Evolutionary conservation across 768 basidiomycete genomes (phyloP), one percentile per base, ranked within the genome.

Genomic region (Dioszegia aurantiaca): DNA sequence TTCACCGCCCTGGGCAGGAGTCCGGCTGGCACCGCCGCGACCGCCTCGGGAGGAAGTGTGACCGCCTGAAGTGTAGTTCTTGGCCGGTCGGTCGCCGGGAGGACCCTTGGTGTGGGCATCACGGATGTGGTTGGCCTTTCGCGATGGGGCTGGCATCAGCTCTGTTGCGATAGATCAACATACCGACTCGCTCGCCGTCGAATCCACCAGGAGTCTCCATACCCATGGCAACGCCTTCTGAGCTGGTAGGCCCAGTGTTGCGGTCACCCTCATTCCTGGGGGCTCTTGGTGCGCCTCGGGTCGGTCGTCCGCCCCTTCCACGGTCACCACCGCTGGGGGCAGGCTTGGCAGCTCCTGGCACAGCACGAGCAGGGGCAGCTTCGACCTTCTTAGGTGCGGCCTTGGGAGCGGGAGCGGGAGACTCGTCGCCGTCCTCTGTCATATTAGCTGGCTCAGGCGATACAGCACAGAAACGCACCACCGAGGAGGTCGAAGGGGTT

Each of bases 1-100:
- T 59, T 87, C 87, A 57, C 84, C 84, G 64, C 70, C 73, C 53
- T 67, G 61, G 58, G 67, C 72, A 65, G 64, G 72, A 53, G 52
- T 61, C 56, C 56, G 68, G 59, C 63, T 83, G 19, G 75, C 75
- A 37, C 47, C 42, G 67, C 75, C 77, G 62, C 78, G 81, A 53
- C 82, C 79, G 52, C 82, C 78, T 67, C 83, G 71, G 45, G 83
- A 70, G 52, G 72, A 69, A 24, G 65, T 61, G 45, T 75, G 73
- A 43, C 77, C 82, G 59, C 74, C 74, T 26, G 73, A 73, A n/a
- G 73, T 73, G 23, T 64, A 63, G 62, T 68, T 70, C 44, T 82
- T 78, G 59, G 78, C 78, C 41, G 80, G 77, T 64, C 80, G 77
- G 61, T 72, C 70, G n/a, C 78, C 79, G 49, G 79, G 73, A 36